Percentiles rank a stretch among this genome's conserved stretches.
These are phyloP conservation scores for Linum usitatissimum DNA, from an alignment of 345 rosid genomes.

Conservation along the genomic window DNA sequence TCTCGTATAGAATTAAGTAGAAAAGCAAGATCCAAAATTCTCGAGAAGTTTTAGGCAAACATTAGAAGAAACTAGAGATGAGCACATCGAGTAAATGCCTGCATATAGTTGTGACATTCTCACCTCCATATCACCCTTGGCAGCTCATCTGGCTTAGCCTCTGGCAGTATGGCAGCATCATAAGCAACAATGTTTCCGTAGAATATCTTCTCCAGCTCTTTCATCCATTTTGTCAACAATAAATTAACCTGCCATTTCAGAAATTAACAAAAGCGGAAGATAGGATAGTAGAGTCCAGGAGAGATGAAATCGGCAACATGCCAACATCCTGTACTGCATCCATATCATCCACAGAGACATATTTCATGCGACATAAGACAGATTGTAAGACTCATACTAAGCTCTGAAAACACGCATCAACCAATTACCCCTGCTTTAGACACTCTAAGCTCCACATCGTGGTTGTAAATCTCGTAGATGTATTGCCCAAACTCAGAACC, in stretches of 20 bases:
- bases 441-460: slow-evolving; percentile 83
- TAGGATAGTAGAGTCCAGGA: not conserved
- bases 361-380: not conserved
- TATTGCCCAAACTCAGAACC: slow-evolving; percentile 91
- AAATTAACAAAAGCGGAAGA: slow-evolving; percentile 1
- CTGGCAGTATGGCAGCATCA: slow-evolving; percentile 77
- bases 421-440: slow-evolving; percentile 81
- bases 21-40: not conserved
- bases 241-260: slow-evolving; percentile 63
- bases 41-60: not conserved
- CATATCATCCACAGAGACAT: not conserved
- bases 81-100: not conserved
- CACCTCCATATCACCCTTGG: slow-evolving; percentile 76
- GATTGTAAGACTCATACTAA: not conserved
- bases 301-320: not conserved
- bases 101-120: slow-evolving; percentile 1
- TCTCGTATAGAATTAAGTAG: not conserved
- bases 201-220: slow-evolving; percentile 88
- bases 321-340: not conserved
- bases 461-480: slow-evolving; percentile 83
- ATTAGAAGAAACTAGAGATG: not conserved
- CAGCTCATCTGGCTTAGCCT: slow-evolving; percentile 64
- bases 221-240: slow-evolving; percentile 80
- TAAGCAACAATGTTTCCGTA: slow-evolving; percentile 87
- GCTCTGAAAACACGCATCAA: not conserved